Evolutionary conservation across 2,329 filamentous ascomycete species (phyloP), one percentile per base, ranked within the genome.

Genomic region (Alternaria viburni): DNA sequence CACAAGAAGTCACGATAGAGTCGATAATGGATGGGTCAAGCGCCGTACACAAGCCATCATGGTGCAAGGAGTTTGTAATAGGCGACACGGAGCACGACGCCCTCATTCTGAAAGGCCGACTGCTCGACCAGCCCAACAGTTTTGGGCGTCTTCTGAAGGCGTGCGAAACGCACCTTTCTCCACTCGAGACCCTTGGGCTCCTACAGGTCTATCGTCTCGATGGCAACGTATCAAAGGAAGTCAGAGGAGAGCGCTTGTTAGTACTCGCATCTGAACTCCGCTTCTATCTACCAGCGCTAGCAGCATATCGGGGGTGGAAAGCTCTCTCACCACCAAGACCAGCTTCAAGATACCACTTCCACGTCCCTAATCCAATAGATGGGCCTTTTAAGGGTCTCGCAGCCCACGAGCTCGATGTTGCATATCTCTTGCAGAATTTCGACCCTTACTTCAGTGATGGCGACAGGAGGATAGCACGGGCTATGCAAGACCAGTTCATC

Each of bases 71-170:
- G 28, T 68, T 86, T 23, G 74, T 85, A 6, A 77, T 85, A 25
- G 85, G 84, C 6, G 81, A 85, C 69, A 81, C 81, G 44, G 75
- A 80, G 52, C 80, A 83, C 62, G 84, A 86, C 74, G 74, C 69
- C 5, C 73, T 73, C 3, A 49, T 75, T 11, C 57, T 76, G 5
- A 76, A 75, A 62, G 58, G 55, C 6, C 64, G 73, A n/a, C 68
- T 82, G 9, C 73, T 85, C 1, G 70, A 76, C 11, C 59, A 67
- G 3, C 72, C 74, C 6, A 44, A 65, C 12, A 54, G 65, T 5
- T 54, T 74, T 5, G 23, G 57, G 11, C 51, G 45, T 2, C 60
- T 77, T 6, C 57, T 68, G 36, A 44, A 60, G 6, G 62, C 69
- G 23, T 74, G 70, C 51, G 19, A 44, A 9, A 51, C 51, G 19